phyloP scores from a whole-genome alignment of 2,329 filamentous ascomycete genomes.

The Ophiostoma piceae region DNA sequence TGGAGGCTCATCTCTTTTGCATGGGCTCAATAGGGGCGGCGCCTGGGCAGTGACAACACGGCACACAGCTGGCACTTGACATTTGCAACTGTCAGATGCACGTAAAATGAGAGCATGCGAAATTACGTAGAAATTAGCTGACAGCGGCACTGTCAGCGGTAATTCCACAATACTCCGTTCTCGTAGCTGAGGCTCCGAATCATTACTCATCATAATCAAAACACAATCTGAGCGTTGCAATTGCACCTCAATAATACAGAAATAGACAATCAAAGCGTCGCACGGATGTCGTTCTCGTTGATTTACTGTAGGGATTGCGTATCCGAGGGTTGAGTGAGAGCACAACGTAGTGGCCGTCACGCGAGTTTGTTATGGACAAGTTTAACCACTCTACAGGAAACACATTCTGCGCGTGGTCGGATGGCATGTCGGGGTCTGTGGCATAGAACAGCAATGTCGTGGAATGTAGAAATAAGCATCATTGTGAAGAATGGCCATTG shows the following conservation, averaged over 20 bases:
- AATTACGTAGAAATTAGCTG: not conserved
- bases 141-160: constrained; percentile 2
- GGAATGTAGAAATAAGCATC: not conserved
- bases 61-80: not conserved
- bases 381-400: no score
- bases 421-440: not conserved
- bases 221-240: not conserved
- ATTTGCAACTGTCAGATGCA: not conserved
- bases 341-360: no score
- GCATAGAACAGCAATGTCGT: not conserved
- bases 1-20: constrained; percentile 11
- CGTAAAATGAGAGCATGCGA: not conserved
- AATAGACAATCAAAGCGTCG: constrained; percentile 10
- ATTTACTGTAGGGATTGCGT: not conserved
- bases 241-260: not conserved
- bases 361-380: no score
- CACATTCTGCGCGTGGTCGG: not conserved
- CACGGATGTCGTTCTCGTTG: not conserved
- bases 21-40: constrained; percentile 10
- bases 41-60: constrained; percentile 4
- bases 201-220: not conserved
- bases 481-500: not conserved
- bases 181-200: not conserved
- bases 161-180: not conserved
- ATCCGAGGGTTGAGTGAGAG: no score